These are phyloP conservation scores for Cardiospermum halicacabum DNA, from an alignment of 345 rosid species.

Conservation along the genomic window DNA sequence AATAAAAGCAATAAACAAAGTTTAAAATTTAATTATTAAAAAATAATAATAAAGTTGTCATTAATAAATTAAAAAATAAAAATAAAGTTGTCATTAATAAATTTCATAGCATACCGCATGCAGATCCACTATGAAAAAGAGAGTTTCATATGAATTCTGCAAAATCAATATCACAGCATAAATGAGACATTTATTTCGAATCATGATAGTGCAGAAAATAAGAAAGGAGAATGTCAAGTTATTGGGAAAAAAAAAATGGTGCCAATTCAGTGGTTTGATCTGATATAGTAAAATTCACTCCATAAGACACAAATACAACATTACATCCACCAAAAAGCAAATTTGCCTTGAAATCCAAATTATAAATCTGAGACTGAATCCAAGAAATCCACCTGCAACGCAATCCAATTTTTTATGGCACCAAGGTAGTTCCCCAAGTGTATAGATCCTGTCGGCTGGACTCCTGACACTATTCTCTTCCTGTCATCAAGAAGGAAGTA, in stretches of 20 bases:
- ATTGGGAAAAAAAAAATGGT: neutral
- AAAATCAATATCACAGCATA: conserved; percentile 17
- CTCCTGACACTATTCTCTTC: conserved; percentile 90
- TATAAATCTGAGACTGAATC: neutral
- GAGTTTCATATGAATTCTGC: conserved; percentile 81
- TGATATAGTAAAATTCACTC: neutral
- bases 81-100: neutral
- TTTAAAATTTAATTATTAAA: too few species aligned
- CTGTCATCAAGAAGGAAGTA: conserved; percentile 22
- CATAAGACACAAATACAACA: neutral
- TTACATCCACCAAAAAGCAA: neutral
- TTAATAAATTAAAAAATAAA: neutral
- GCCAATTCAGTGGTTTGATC: neutral
- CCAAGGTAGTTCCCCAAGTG: conserved; percentile 95
- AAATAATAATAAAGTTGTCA: neutral
- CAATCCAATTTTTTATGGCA: conserved; percentile 81
- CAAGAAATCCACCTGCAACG: conserved; percentile 55
- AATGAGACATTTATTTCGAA: neutral
- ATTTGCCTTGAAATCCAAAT: neutral
- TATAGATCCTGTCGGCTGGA: conserved; percentile 86
- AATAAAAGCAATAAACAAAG: neutral
- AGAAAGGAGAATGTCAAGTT: neutral
- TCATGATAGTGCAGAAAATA: neutral
- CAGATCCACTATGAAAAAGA: conserved; percentile 79
- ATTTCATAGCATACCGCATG: conserved; percentile 60